Evolutionary conservation across 2,329 filamentous ascomycete genomes (phyloP).

Genomic region (Neofusicoccum kwambonambiense): DNA sequence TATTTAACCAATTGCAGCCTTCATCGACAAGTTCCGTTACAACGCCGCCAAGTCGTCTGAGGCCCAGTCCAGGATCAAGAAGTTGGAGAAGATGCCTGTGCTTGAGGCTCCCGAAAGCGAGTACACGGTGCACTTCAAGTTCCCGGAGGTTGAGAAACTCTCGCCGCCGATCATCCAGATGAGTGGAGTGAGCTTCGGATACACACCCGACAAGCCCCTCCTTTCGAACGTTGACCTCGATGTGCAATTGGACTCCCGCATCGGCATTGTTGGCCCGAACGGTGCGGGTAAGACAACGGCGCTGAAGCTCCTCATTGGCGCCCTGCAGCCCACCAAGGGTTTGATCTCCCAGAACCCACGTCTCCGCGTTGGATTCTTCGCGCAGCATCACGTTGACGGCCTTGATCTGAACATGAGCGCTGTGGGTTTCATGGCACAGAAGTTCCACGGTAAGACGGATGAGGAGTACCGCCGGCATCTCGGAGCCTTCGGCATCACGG

Average conservation of each 20-base stretch:
- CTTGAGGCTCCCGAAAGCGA: constrained; percentile 87
- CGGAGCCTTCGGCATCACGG: constrained; percentile 81
- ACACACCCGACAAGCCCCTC: constrained; percentile 74
- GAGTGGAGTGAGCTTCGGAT: constrained; percentile 88
- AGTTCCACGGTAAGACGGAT: constrained; percentile 85
- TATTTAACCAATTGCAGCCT: constrained; percentile 49
- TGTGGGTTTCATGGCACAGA: constrained; percentile 94
- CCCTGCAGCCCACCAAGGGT: constrained; percentile 72
- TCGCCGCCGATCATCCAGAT: constrained; percentile 98
- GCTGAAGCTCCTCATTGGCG: constrained; percentile 93
- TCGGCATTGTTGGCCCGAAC: constrained; percentile 98
- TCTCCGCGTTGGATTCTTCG: constrained; percentile 92
- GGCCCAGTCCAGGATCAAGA: constrained; percentile 98
- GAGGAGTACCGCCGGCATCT: constrained; percentile 96
- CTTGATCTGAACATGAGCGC: constrained; percentile 85
- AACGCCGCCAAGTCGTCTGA: constrained; percentile 98
- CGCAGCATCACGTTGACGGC: constrained; percentile 96
- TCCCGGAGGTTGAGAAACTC: constrained; percentile 96
- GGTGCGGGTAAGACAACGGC: constrained; percentile 98
- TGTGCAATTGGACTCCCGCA: constrained; percentile 95
- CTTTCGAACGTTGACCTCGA: constrained; percentile 88
- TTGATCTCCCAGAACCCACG: constrained; percentile 86
- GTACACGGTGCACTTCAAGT: constrained; percentile 95
- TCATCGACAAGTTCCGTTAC: constrained; percentile 99
- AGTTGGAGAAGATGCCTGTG: constrained; percentile 93